Base-by-base conservation (phyloP, 352 stramenopile species). In the Phytophthora multivora region DNA sequence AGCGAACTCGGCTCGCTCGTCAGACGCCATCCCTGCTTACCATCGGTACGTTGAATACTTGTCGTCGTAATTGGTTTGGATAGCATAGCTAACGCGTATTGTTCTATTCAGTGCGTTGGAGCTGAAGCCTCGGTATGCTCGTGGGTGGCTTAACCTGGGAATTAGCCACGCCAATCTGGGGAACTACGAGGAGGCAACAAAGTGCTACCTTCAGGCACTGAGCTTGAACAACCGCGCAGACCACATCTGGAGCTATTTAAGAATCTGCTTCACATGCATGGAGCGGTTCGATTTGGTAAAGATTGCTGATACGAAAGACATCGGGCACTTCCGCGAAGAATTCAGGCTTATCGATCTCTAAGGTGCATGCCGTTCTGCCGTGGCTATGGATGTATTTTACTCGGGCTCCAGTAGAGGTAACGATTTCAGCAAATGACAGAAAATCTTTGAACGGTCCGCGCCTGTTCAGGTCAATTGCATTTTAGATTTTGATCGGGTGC, bases 241-340 rank as follows among this genome's bases (percentile, higher is more conserved):
- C 33, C 97, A 99, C 77, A 98, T 98, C 66, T 99, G 97, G 97
- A 98, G 91, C 70, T 99, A 99, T 89, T 85, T 99, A 67, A 83
- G 97, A 57, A 98, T 99, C 79, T 96, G 94, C 52, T 97, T 99
- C 62, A 99, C 96, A 31, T 98, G 94, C 73, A 91, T 97, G 70
- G 97, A 99, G 73, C 82, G 93, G 45, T 99, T 98, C 73, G 96
- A 99, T 76, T 82, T 99, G 39, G 83, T 99, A 45, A 96, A 97
- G 59, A 65, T 97, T 33, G 90, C 90, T 23, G 89, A 94, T 68
- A 92, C 85, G 59, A 80, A 83, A 58, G 89, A 97, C 64, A 71
- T 96, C 6, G 73, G 57, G 28, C 46, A 81, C 25, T 96, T 96
- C 62, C 85, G 81, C 30, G 71, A 88, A 56, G 88, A 96, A 65